These are phyloP conservation scores for Hericium coralloides DNA, from an alignment of 768 basidiomycete genomes.

Conservation along the genomic window DNA sequence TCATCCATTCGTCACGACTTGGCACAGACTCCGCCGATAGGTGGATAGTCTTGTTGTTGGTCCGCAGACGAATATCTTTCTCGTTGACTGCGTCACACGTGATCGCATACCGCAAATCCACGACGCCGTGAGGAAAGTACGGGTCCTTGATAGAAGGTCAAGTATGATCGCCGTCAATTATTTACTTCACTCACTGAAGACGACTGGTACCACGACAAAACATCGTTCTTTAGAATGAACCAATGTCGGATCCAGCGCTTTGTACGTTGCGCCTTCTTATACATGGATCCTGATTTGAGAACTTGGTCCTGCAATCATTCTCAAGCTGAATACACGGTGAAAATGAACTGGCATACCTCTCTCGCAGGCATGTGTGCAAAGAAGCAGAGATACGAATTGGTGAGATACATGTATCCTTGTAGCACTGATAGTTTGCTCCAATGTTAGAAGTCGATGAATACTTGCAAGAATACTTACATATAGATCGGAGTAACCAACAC, in stretches of 20 bases:
- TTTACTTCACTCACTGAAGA: slow-evolving; percentile 53
- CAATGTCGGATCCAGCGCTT: slow-evolving; percentile 93
- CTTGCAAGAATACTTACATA: slow-evolving; percentile 49
- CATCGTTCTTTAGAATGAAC: slow-evolving; percentile 95
- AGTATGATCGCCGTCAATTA: slow-evolving; percentile 1
- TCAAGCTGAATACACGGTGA: neutral
- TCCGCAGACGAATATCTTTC: slow-evolving; percentile 74
- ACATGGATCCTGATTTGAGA: slow-evolving; percentile 84
- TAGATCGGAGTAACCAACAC: slow-evolving; percentile 86
- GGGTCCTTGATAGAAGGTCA: slow-evolving; percentile 56
- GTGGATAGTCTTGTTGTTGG: slow-evolving; percentile 67
- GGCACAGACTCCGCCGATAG: slow-evolving; percentile 74
- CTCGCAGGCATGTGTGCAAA: slow-evolving; percentile 89
- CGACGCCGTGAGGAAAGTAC: slow-evolving; percentile 94
- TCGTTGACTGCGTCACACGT: slow-evolving; percentile 77
- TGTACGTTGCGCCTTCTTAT: slow-evolving; percentile 81
- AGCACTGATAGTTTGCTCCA: slow-evolving; percentile 45
- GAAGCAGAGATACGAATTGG: slow-evolving; percentile 90
- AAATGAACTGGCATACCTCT: slow-evolving; percentile 46
- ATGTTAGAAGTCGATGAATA: neutral
- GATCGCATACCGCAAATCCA: slow-evolving; percentile 91
- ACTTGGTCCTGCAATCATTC: slow-evolving; percentile 62
- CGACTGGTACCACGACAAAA: slow-evolving; percentile 93
- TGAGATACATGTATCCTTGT: slow-evolving; percentile 97
- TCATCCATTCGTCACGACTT: slow-evolving; percentile 92